Conservation (phyloP, 1,284 basidiomycete species). For the Malassezia slooffiae region DNA sequence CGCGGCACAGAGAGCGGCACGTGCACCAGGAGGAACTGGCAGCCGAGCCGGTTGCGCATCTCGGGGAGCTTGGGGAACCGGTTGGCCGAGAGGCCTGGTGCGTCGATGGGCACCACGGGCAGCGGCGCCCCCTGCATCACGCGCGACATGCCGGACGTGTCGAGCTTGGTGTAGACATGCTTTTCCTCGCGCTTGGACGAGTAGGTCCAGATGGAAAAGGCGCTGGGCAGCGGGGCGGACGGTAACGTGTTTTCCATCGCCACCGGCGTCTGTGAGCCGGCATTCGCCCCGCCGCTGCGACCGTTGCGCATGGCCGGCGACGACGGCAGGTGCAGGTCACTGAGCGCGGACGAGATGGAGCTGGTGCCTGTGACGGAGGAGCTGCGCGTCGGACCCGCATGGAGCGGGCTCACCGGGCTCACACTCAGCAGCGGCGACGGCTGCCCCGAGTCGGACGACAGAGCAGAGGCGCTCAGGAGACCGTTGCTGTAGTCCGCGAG, state of each 20-base stretch:
- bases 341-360: slow-evolving; percentile 33
- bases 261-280: no score
- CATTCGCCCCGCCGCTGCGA: slow-evolving; percentile 1
- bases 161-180: slow-evolving; percentile 40
- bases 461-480: slow-evolving; percentile 24
- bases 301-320: slow-evolving; percentile 21
- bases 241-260: no score
- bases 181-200: slow-evolving; percentile 34
- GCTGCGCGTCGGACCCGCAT: slow-evolving; percentile 13
- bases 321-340: slow-evolving; percentile 27
- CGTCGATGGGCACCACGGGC: slow-evolving; percentile 30
- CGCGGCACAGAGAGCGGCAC: slow-evolving; percentile 46
- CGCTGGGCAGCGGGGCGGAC: slow-evolving; percentile 29
- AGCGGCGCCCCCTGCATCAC: slow-evolving; percentile 27
- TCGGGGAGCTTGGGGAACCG: slow-evolving; percentile 44
- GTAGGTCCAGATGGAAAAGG: slow-evolving; percentile 44
- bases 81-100: slow-evolving; percentile 26
- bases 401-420: slow-evolving; percentile 13
- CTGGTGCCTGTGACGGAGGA: slow-evolving; percentile 28
- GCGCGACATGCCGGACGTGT: slow-evolving; percentile 30
- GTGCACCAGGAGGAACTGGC: slow-evolving; percentile 48
- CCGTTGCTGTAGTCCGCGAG: slow-evolving; percentile 43
- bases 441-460: slow-evolving; percentile 24
- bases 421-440: slow-evolving; percentile 20
- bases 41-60: slow-evolving; percentile 46